Percentiles rank a stretch among this genome's conserved stretches.
Conservation (phyloP, 208 protist genomes). For the Naegleria gruberi region DNA sequence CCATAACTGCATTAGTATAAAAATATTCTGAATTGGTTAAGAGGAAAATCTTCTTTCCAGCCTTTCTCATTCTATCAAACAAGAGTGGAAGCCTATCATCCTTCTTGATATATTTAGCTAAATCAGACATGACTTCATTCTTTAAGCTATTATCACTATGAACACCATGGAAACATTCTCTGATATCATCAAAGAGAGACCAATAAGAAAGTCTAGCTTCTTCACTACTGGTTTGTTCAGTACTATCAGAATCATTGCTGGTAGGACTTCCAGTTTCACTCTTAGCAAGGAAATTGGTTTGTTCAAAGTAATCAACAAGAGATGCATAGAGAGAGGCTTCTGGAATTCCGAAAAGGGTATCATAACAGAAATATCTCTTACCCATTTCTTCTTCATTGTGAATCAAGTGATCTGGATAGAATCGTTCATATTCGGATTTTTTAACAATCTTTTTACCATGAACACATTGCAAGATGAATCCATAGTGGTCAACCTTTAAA, state of each 20-base stretch:
- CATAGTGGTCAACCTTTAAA: constrained; percentile 10
- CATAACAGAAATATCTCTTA: not conserved
- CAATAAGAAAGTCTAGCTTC: not conserved
- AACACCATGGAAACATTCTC: not conserved
- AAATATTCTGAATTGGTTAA: constrained; percentile 22
- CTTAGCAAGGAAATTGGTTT: not conserved
- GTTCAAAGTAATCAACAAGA: constrained; percentile 10
- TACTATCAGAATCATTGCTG: not conserved
- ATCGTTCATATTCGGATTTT: not conserved
- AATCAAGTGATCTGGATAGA: not conserved
- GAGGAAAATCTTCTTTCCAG: not conserved
- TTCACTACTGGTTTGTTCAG: not conserved
- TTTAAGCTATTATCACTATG: constrained; percentile 7
- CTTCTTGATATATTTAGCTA: not conserved
- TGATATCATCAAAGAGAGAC: constrained; percentile 21
- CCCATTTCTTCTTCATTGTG: not conserved
- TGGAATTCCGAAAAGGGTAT: constrained; percentile 16
- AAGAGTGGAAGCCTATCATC: not conserved
- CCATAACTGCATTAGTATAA: constrained; percentile 2
- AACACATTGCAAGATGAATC: constrained; percentile 6
- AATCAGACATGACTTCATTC: not conserved
- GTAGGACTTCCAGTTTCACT: not conserved
- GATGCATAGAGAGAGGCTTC: constrained; percentile 10
- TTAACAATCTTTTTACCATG: not conserved
- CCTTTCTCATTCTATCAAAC: not conserved